Evolutionary conservation across 345 rosid genomes (phyloP).

Genomic region (Salix purpurea): DNA sequence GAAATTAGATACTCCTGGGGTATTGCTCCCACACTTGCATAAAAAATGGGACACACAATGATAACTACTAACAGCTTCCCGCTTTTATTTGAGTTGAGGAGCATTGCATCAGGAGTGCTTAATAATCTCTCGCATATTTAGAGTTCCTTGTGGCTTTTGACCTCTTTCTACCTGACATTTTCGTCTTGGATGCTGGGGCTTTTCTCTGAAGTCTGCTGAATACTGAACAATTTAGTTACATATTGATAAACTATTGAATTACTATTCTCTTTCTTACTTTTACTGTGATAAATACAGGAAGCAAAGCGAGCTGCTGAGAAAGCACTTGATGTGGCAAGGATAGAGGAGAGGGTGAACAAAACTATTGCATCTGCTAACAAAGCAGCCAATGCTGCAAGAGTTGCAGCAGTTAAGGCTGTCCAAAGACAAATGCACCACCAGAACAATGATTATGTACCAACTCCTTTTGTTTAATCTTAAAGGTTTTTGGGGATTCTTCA

Average conservation of each 20-base stretch:
- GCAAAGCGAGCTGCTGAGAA: slow-evolving; percentile 60
- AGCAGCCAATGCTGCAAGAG: slow-evolving; percentile 87
- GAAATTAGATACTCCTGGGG: not conserved
- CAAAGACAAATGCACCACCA: slow-evolving; percentile 50
- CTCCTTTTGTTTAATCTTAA: slow-evolving; percentile 14
- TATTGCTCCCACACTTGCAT: not conserved
- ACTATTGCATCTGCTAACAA: slow-evolving; percentile 61
- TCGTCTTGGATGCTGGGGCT: not conserved
- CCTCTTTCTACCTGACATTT: slow-evolving; percentile 3
- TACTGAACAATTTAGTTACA: not conserved
- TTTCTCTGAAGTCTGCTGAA: not conserved
- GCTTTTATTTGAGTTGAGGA: not conserved
- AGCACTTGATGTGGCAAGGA: slow-evolving; percentile 46
- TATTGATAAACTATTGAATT: not conserved
- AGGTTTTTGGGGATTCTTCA: not conserved
- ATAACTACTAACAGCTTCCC: too few relatives aligned
- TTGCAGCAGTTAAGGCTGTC: slow-evolving; percentile 71
- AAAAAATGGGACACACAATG: not conserved
- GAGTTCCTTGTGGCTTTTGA: not conserved
- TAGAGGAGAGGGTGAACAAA: slow-evolving; percentile 68
- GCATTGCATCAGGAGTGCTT: not conserved
- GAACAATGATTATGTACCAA: slow-evolving; percentile 19
- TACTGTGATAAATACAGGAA: slow-evolving; percentile 41
- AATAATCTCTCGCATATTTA: not conserved
- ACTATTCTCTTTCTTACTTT: not conserved